Base-by-base conservation (phyloP, 208 protist genomes). In the Vickermania ingenoplastis region DNA sequence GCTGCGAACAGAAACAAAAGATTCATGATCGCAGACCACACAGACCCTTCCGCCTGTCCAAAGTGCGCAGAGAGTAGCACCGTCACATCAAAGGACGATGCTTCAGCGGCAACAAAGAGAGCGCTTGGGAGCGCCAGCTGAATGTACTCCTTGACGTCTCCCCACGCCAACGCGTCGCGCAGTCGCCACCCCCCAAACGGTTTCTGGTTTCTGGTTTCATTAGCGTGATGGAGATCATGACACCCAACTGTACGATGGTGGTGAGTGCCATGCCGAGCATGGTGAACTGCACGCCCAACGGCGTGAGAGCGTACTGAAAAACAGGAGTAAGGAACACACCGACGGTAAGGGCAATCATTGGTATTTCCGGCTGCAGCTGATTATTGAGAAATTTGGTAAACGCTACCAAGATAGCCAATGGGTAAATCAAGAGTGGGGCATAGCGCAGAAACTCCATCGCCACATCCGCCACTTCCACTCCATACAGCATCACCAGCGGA, bases 301-400 rank as follows among this genome's bases (percentile, higher is more conserved):
- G 86, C 2, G 80, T 88, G 57, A 92, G 69, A 61, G 75, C 75
- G 50, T 73, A 57, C 55, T 89, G 81, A n/a, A 89, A 53, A 17
- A 83, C 69, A 7, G 81, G 83, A 3, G 78, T 83, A 1, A 92
- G 24, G 29, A 86, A 55, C 24, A 88, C 73, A 30, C 82, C 86
- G 26, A 73, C 79, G 24, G 78, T 83, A n/a, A 92, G 69, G 3
- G 79, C 82, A 53, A 92, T 86, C 73, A 86, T 82, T 31, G 81
- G 79, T 23, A 89, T 74, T 27, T 88, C 79, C 22, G 81, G 79
- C 64, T 83, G 77, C 86, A 92, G 83, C 64, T 90, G 81, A 63
- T 92, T 92, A 62, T 75, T 85, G n/a, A 87, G 69, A 65, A 92
- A 92, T 65, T 92, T 92, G 41, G 62, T 80, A 53, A 92, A 82